phyloP scores from a whole-genome alignment of 139 green algal species.

The Micractinium sp. region DNA sequence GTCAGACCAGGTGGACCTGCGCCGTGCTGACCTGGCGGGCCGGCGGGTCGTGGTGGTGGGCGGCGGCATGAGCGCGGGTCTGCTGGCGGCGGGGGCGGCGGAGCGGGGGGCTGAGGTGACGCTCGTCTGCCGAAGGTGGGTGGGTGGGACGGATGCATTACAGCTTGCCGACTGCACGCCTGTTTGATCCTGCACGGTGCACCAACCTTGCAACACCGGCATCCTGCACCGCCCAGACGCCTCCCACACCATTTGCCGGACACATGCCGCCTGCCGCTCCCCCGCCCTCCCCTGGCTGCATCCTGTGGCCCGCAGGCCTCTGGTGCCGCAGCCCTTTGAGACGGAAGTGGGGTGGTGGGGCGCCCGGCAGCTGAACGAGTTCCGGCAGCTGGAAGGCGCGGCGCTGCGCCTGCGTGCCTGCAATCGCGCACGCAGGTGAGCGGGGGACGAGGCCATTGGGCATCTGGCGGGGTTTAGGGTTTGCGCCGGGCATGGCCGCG shows the following conservation, averaged over 20 bases:
- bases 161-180: too few species aligned
- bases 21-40: slow-evolving; percentile 7
- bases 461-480: too few species aligned
- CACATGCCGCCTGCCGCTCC: not conserved
- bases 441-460: not conserved
- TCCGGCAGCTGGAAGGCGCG: not conserved
- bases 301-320: not conserved
- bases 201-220: not conserved
- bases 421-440: slow-evolving; percentile 11
- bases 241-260: too few species aligned
- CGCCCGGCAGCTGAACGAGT: slow-evolving; percentile 34
- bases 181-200: too few species aligned
- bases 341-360: slow-evolving; percentile 49
- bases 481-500: too few species aligned
- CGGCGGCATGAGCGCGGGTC: slow-evolving; percentile 38
- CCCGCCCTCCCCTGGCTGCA: too few species aligned
- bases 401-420: not conserved
- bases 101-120: slow-evolving; percentile 19
- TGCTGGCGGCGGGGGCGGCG: slow-evolving; percentile 32
- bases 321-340: slow-evolving; percentile 31
- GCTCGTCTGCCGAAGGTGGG: slow-evolving; percentile 20
- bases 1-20: slow-evolving; percentile 6
- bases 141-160: too few species aligned
- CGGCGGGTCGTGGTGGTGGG: slow-evolving; percentile 37
- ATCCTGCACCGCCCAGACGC: not conserved